Evolutionary conservation across 164 flowering plant genomes (phyloP).

Genomic region (Magnolia sinica): DNA sequence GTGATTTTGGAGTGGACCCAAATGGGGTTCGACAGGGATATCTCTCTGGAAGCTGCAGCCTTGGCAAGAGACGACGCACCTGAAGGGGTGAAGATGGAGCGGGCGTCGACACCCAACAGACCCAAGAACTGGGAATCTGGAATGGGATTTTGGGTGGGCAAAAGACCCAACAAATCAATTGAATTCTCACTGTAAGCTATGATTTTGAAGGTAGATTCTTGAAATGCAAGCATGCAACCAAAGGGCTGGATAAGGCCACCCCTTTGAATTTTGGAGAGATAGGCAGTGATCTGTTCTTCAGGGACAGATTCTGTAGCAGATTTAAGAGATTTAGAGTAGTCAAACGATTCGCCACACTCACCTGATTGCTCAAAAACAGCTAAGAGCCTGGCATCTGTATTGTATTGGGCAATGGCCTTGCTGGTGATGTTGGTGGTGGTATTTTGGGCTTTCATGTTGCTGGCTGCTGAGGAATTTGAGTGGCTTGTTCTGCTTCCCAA

Average conservation of each 20-base stretch:
- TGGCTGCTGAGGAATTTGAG: conserved; percentile 21
- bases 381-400: conserved; percentile 54
- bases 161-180: conserved; percentile 39
- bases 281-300: conserved; percentile 55
- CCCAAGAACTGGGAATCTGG: conserved; percentile 15
- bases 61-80: conserved; percentile 46
- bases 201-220: conserved; percentile 54
- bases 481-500: not conserved
- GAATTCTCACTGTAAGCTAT: conserved; percentile 71
- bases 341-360: conserved; percentile 52
- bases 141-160: not conserved
- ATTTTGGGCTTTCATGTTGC: conserved; percentile 29
- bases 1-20: conserved; percentile 48
- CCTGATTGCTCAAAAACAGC: conserved; percentile 58
- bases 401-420: conserved; percentile 42
- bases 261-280: conserved; percentile 62
- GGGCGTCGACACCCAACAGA: conserved; percentile 57
- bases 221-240: conserved; percentile 74
- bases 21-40: conserved; percentile 64
- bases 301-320: conserved; percentile 26
- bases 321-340: conserved; percentile 48
- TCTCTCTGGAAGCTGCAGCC: conserved; percentile 47
- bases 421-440: conserved; percentile 1
- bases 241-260: conserved; percentile 72
- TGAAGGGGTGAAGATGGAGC: conserved; percentile 55